A percentile compares a stretch with the other conserved stretches of the same genome.
phyloP scores from a whole-genome alignment of 331 rosid species.

The Pyrus hybrid region DNA sequence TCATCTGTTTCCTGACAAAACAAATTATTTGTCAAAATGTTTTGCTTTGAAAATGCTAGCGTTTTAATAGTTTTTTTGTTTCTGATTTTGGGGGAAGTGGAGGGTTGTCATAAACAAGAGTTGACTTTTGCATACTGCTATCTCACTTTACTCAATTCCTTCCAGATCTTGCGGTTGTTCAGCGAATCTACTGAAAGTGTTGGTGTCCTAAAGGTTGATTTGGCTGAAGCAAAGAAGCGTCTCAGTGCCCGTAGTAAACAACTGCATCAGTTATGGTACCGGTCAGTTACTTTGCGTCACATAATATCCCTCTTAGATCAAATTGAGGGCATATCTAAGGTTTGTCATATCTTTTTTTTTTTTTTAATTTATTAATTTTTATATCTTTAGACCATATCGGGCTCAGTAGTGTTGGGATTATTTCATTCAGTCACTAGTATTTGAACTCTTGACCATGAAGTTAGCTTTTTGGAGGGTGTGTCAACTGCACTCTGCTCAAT shows the following conservation, averaged over 20 bases:
- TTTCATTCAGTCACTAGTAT: background rate
- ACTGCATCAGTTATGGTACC: constrained; percentile 98
- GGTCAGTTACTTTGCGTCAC: constrained; percentile 93
- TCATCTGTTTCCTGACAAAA: background rate
- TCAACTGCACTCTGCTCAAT: background rate
- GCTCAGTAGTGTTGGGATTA: background rate
- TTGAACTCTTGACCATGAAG: background rate
- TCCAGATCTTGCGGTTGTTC: constrained; percentile 92
- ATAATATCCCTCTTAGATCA: constrained; percentile 95
- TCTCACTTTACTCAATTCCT: constrained; percentile 21
- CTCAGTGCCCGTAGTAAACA: constrained; percentile 95
- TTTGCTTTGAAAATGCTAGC: background rate
- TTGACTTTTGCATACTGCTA: background rate
- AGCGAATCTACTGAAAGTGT: constrained; percentile 89
- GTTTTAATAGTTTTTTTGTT: background rate
- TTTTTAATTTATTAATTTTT: no score
- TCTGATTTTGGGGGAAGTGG: background rate
- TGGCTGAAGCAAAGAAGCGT: constrained; percentile 74
- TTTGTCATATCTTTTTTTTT: constrained; percentile 19
- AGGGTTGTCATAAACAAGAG: background rate
- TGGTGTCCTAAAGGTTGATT: constrained; percentile 73
- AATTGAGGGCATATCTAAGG: constrained; percentile 98
- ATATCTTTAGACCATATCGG: constrained; percentile 10
- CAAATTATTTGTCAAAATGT: background rate
- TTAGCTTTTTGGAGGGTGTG: background rate